Percentiles rank a stretch among this genome's conserved stretches.
Conservation (phyloP, 2,329 filamentous ascomycete genomes). For the Cercospora zeina region DNA sequence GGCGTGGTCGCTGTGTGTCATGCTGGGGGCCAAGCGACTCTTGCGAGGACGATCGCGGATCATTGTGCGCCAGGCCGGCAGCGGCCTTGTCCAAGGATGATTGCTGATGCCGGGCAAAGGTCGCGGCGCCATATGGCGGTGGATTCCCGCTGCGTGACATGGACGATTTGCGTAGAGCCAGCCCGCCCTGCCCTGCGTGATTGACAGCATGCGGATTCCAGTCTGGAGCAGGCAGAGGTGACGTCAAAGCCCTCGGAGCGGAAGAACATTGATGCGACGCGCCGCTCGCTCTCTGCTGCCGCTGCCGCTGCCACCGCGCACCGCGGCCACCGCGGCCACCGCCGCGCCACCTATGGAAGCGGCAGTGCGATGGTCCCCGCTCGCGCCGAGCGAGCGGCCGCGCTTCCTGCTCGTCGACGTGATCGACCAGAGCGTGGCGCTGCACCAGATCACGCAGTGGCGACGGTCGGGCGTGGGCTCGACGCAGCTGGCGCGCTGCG, state of each 20-base stretch:
- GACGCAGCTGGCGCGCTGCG: conserved; percentile 15
- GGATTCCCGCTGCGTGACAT: conserved; percentile 20
- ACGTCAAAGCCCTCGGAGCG: neutral
- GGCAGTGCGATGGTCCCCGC: conserved; percentile 64
- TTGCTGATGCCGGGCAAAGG: conserved; percentile 24
- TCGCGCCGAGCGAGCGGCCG: conserved; percentile 54
- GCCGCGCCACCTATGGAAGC: conserved; percentile 42
- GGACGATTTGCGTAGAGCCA: conserved; percentile 11
- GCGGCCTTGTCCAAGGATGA: conserved; percentile 24
- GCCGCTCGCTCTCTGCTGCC: too few species aligned
- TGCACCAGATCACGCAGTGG: conserved; percentile 47
- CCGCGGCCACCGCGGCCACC: neutral
- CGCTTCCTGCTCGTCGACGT: conserved; percentile 65
- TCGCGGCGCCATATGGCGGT: conserved; percentile 23
- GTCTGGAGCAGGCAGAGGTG: too few species aligned
- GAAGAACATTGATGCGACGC: neutral
- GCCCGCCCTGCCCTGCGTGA: too few species aligned
- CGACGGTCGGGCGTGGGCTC: neutral
- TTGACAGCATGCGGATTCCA: neutral
- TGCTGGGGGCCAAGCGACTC: conserved; percentile 48
- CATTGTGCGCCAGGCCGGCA: conserved; percentile 31
- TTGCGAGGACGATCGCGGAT: conserved; percentile 50
- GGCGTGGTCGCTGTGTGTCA: conserved; percentile 40
- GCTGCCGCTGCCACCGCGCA: neutral
- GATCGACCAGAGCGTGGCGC: conserved; percentile 58